Evolutionary conservation across 495 filamentous ascomycete genomes (phyloP).

Genomic region (Trichodelitschia bisporula): DNA sequence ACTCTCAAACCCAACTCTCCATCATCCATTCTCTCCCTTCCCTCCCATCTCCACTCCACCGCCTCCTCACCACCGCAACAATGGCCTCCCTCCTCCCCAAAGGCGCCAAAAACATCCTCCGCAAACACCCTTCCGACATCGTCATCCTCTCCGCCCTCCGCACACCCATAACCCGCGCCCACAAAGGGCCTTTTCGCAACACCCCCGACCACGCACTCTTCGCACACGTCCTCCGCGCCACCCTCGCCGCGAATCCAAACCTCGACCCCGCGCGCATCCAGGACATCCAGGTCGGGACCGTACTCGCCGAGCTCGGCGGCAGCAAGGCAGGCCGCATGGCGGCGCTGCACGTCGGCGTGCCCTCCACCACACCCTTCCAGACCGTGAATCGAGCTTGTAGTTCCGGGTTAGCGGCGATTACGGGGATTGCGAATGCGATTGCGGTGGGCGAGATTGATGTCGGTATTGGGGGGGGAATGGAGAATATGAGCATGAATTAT

Average conservation of each 20-base stretch:
- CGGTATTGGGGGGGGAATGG: constrained; percentile 79
- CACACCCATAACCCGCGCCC: constrained; percentile 17
- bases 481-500: constrained; percentile 85
- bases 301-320: constrained; percentile 74
- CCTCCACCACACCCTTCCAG: constrained; percentile 47
- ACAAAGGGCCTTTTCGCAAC: constrained; percentile 53
- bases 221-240: constrained; percentile 47
- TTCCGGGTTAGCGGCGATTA: constrained; percentile 51
- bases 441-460: constrained; percentile 42
- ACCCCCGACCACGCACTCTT: constrained; percentile 81
- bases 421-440: constrained; percentile 44
- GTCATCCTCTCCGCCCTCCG: constrained; percentile 34
- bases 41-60: too few species aligned
- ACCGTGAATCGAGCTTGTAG: constrained; percentile 77
- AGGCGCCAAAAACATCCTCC: constrained; percentile 51
- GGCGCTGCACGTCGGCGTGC: constrained; percentile 55
- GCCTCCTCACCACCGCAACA: too few species aligned
- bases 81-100: constrained; percentile 34
- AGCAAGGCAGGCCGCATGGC: constrained; percentile 84
- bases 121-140: constrained; percentile 56
- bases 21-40: too few species aligned
- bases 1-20: too few species aligned
- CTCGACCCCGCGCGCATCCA: constrained; percentile 48
- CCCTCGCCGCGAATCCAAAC: constrained; percentile 47
- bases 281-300: constrained; percentile 68